Conservation (phyloP, 257 asterid species). For the Solanum sparsipilum region DNA sequence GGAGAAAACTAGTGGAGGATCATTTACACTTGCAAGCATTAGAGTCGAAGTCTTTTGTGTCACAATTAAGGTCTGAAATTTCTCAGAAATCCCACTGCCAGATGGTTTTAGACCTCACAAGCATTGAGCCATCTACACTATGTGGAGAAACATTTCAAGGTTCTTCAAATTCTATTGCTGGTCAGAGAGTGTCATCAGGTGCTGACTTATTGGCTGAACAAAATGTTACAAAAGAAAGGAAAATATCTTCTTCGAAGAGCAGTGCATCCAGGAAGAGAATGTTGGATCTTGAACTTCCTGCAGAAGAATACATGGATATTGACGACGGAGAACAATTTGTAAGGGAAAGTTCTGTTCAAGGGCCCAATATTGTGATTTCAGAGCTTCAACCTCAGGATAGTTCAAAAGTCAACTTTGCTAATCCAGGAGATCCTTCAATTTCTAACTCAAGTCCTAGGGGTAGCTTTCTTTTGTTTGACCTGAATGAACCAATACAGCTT, state of each 20-base stretch:
- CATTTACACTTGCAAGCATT: slow-evolving; percentile 22
- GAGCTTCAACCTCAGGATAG: slow-evolving; percentile 7
- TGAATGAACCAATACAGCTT: slow-evolving; percentile 49
- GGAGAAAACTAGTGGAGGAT: slow-evolving; percentile 17
- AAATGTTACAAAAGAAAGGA: slow-evolving; percentile 9
- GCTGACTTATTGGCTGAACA: slow-evolving; percentile 6
- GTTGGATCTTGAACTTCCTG: slow-evolving; percentile 44
- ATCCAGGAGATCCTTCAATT: slow-evolving; percentile 15
- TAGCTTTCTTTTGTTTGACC: slow-evolving; percentile 33
- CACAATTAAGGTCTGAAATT: slow-evolving; percentile 18
- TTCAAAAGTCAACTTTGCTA: slow-evolving; percentile 14
- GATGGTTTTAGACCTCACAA: slow-evolving; percentile 9
- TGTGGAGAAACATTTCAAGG: slow-evolving; percentile 18
- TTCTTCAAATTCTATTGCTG: slow-evolving; percentile 9
- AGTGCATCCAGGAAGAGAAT: slow-evolving; percentile 17
- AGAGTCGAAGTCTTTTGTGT: slow-evolving; percentile 14
- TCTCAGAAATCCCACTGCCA: slow-evolving; percentile 27
- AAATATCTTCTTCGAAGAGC: slow-evolving; percentile 7
- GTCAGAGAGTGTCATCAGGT: neutral
- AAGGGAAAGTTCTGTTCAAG: slow-evolving; percentile 11
- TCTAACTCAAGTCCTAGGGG: slow-evolving; percentile 17
- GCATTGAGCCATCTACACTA: slow-evolving; percentile 8
- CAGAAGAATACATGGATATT: slow-evolving; percentile 18
- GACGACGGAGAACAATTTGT: slow-evolving; percentile 24
- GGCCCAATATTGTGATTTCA: slow-evolving; percentile 9